Evolutionary conservation across 202 grass and related monocot genomes (phyloP).

Genomic region (Setaria italica): DNA sequence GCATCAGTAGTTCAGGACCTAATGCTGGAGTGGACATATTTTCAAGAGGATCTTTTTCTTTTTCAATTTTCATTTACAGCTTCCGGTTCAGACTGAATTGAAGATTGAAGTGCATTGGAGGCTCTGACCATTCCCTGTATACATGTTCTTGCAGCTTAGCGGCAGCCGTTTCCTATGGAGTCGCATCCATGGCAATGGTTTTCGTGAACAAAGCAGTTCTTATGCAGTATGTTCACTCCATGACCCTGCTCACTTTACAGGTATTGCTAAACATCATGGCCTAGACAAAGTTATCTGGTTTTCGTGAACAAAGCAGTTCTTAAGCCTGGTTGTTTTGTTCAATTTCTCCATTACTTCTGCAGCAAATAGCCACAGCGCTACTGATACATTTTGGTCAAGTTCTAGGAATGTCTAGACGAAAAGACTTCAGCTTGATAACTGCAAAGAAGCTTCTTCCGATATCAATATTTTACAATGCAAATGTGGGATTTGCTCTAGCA

Average conservation of each 20-base stretch:
- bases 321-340: conserved; percentile 23
- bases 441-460: conserved; percentile 92
- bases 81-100: neutral
- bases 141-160: conserved; percentile 65
- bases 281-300: neutral
- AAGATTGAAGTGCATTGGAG: neutral
- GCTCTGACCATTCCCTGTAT: conserved; percentile 26
- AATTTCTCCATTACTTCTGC: conserved; percentile 28
- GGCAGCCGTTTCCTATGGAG: conserved; percentile 85
- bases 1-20: neutral
- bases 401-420: conserved; percentile 69
- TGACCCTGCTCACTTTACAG: conserved; percentile 95
- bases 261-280: conserved; percentile 38
- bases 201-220: conserved; percentile 96
- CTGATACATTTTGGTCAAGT: conserved; percentile 82
- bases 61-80: neutral
- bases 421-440: conserved; percentile 64
- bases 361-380: conserved; percentile 86
- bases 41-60: neutral
- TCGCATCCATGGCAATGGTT: conserved; percentile 94
- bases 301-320: neutral
- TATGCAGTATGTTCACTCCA: conserved; percentile 93
- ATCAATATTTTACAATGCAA: conserved; percentile 96
- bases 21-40: neutral
- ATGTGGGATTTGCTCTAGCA: conserved; percentile 93